phyloP scores from a whole-genome alignment of 805 yeast species.

The Saccharomycopsis sp. region DNA sequence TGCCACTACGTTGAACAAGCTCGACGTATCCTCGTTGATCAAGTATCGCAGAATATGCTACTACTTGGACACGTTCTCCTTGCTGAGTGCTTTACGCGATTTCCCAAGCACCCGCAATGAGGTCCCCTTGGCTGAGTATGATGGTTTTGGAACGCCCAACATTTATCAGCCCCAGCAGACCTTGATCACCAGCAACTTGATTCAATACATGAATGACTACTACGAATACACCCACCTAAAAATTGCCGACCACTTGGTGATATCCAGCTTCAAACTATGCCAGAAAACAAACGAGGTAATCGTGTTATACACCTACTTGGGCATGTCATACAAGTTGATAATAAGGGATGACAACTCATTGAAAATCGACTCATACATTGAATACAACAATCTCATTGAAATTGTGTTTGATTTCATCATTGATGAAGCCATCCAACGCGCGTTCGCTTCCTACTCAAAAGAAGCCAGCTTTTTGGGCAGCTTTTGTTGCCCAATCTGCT shows the following conservation, averaged over 20 bases:
- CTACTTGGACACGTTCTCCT: too few species aligned
- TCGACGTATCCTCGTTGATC: too few species aligned
- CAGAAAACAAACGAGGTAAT: too few species aligned
- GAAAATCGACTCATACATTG: not conserved
- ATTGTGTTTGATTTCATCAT: constrained; percentile 2
- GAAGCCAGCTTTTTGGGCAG: not conserved
- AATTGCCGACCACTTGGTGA: not conserved
- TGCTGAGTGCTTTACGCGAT: too few species aligned
- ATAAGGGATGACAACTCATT: not conserved
- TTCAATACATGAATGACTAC: constrained; percentile 6
- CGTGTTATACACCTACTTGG: constrained; percentile 3
- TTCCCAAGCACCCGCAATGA: too few species aligned
- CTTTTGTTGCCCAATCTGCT: constrained; percentile 14
- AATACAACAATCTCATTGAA: constrained; percentile 11
- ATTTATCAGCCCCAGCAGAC: too few species aligned
- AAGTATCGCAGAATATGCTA: too few species aligned
- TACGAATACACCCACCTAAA: constrained; percentile 1
- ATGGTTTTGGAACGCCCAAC: too few species aligned
- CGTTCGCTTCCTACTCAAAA: not conserved
- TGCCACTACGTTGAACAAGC: too few species aligned
- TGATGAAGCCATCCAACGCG: not conserved
- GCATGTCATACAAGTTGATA: constrained; percentile 8
- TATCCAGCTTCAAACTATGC: not conserved
- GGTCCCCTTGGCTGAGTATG: too few species aligned
- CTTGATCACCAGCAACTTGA: too few species aligned